phyloP scores from a whole-genome alignment of 371 early-diverging fungal species.

The Globomyces sp. region DNA sequence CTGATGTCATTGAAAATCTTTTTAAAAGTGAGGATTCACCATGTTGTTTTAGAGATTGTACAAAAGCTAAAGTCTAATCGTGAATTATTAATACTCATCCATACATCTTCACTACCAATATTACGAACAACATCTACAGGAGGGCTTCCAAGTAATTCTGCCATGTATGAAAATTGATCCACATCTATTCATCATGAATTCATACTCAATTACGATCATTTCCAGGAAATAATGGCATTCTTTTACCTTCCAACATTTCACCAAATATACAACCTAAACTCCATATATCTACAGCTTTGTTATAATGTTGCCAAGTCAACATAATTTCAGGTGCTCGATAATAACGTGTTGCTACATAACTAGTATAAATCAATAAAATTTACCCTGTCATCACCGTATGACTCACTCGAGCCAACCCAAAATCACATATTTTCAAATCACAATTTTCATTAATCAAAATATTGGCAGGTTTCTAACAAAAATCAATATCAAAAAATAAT shows the following conservation, averaged over 20 bases:
- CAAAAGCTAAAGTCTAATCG: constrained; percentile 81
- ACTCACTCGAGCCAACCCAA: constrained; percentile 50
- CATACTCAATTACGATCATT: constrained; percentile 66
- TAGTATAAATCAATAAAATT: no score
- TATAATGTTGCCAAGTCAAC: constrained; percentile 94
- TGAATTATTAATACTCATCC: constrained; percentile 6
- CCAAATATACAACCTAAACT: constrained; percentile 97
- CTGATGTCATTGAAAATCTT: constrained; percentile 66
- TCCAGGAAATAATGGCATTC: constrained; percentile 86
- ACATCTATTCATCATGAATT: constrained; percentile 58
- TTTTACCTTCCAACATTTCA: constrained; percentile 93
- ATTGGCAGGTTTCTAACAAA: constrained; percentile 82
- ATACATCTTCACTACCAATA: constrained; percentile 89
- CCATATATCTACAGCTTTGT: constrained; percentile 98
- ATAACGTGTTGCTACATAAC: constrained; percentile 95
- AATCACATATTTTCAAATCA: constrained; percentile 78
- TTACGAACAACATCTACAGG: constrained; percentile 90
- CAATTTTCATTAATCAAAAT: constrained; percentile 95
- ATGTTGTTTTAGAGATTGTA: constrained; percentile 80
- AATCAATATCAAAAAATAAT: constrained; percentile 23
- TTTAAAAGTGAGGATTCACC: constrained; percentile 72
- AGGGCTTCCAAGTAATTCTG: constrained; percentile 90
- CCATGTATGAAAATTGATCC: constrained; percentile 92
- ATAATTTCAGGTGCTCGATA: constrained; percentile 99
- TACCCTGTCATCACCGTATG: constrained; percentile 50